Base-by-base conservation (phyloP, 2,329 filamentous ascomycete species). In the Ascochyta pisi region DNA sequence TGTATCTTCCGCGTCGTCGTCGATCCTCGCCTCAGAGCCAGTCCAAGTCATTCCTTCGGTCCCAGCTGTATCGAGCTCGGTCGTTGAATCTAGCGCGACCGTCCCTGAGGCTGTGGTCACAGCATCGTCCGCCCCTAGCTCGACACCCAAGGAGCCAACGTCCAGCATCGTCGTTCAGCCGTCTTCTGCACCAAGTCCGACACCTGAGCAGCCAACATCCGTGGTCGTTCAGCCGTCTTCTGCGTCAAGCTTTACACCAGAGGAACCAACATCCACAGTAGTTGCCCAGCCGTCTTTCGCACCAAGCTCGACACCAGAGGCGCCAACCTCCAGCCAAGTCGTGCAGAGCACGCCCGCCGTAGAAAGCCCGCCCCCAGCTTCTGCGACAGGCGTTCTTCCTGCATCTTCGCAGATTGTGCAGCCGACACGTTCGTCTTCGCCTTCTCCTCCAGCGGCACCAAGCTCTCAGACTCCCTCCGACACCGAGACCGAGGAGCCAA, bases 381-480 rank as follows among this genome's bases (percentile, higher is more conserved):
- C 45, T 8, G 15, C 40, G 9, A 50, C 52, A 15, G 41, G 46
- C 19, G 33, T 34, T 16, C 34, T 49, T 8, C 40, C 52, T 19
- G 24, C 45, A 6, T 26, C 45, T 39, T 54, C 52, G 12, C 39
- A 33, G 27, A 50, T 54, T n/a, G 45, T 50, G 22, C 34, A 16
- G 27, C 51, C 51, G 10, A 54, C 51, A 24, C 33, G 40, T n/a
- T 40, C 33, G 15, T 35, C 42, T 23, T 56, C 41, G 23, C 34
- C 46, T 15, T 55, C 52, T 15, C 34, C 52, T 23, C 46, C 52
- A 22, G 40, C 52, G 24, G 46, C 51, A 22, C 29, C 56, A 12
- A 55, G 40, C 44, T 52, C 62, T 10, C 54, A 50, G 40, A 33
- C 50, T 22, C 54, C 56, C n/a, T 46, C 53, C n/a, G 53, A 56